These are phyloP conservation scores for Sporothrix curviconia DNA, from an alignment of 2,329 filamentous ascomycete genomes.

Conservation along the genomic window DNA sequence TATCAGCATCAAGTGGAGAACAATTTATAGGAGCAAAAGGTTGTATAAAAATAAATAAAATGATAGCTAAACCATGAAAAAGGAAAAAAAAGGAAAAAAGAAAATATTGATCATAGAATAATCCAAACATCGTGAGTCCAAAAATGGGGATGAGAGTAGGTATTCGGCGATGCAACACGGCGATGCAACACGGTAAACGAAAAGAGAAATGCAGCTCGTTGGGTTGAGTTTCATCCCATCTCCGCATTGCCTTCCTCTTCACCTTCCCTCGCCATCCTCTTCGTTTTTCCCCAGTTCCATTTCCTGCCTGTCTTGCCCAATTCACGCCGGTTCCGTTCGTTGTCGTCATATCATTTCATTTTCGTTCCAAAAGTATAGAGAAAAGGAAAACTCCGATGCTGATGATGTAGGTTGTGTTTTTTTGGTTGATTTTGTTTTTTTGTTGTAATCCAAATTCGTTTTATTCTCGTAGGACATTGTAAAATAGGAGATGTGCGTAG, in stretches of 20 bases:
- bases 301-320: not conserved
- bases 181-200: not conserved
- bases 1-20: too few relatives aligned
- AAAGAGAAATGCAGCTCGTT: not conserved
- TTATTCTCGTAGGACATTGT: constrained; percentile 5
- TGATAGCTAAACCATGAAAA: too few relatives aligned
- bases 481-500: not conserved
- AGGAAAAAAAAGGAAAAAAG: not conserved
- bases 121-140: not conserved
- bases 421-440: not conserved
- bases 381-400: not conserved
- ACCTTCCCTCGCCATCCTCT: too few relatives aligned
- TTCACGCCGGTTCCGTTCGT: not conserved
- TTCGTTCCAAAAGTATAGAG: not conserved
- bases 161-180: not conserved
- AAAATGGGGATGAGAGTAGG: not conserved
- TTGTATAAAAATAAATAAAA: not conserved
- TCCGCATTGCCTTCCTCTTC: not conserved
- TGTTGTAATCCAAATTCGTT: not conserved
- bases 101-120: not conserved
- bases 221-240: too few relatives aligned
- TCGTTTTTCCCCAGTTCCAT: too few relatives aligned
- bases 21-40: too few relatives aligned
- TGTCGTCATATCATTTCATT: not conserved
- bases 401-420: not conserved